phyloP scores from a whole-genome alignment of 306 rosid species.

The Ormosia semicastrata region DNA sequence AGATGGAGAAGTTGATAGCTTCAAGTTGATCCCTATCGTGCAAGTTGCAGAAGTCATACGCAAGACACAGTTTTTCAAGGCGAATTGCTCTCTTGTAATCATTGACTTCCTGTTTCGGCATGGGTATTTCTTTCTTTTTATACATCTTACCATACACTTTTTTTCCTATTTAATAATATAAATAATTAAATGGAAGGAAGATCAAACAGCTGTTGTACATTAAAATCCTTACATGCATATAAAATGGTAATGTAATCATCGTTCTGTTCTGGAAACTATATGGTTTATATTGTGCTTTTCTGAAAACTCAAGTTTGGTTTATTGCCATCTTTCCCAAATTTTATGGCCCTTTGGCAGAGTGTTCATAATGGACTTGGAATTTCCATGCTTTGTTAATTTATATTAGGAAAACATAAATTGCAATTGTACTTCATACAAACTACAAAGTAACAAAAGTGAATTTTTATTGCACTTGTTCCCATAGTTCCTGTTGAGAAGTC shows the following conservation, averaged over 20 bases:
- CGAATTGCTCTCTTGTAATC: conserved; percentile 74
- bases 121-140: conserved; percentile 53
- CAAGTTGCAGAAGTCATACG: conserved; percentile 72
- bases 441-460: neutral
- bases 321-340: neutral
- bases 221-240: neutral
- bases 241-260: neutral
- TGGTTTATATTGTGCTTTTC: neutral
- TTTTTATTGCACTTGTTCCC: neutral
- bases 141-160: neutral
- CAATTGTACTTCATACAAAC: neutral
- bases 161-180: neutral
- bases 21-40: conserved; percentile 62
- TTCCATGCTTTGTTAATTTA: neutral
- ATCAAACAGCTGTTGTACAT: neutral
- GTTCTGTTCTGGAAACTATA: neutral
- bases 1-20: conserved; percentile 95
- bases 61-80: conserved; percentile 62
- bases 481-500: too few species aligned
- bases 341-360: neutral
- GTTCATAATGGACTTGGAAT: neutral
- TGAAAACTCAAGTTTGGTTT: neutral
- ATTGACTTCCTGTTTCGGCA: conserved; percentile 76
- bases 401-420: neutral
- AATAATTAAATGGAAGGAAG: neutral